Evolutionary conservation across 2,329 filamentous ascomycete genomes (phyloP).

Genomic region (Alternaria novae-zelandiae): DNA sequence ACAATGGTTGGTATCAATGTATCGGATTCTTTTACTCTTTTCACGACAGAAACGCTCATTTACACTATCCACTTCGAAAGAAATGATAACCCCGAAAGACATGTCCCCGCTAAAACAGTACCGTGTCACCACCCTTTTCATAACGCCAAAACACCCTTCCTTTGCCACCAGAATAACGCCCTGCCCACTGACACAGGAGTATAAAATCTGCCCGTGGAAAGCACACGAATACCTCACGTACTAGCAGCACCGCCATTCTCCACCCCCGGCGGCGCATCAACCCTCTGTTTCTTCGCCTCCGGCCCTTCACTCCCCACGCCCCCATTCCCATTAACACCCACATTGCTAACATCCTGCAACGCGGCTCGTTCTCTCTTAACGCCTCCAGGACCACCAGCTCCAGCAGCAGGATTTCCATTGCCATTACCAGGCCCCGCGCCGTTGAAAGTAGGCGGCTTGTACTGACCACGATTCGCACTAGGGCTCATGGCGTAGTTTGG

Average conservation of each 20-base stretch:
- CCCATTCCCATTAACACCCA: conserved; percentile 33
- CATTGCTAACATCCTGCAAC: conserved; percentile 56
- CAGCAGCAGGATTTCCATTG: not conserved
- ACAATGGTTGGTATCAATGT: not conserved
- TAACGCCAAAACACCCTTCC: not conserved
- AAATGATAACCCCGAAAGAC: not conserved
- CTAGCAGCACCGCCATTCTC: conserved; percentile 26
- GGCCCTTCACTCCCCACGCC: conserved; percentile 32
- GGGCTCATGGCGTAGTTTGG: conserved; percentile 48
- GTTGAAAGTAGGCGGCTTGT: conserved; percentile 52
- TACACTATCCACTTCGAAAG: not conserved
- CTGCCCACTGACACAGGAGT: not conserved
- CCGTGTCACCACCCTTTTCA: not conserved
- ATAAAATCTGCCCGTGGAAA: no score
- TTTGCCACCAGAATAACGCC: not conserved
- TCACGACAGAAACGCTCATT: not conserved
- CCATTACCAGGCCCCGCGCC: conserved; percentile 3
- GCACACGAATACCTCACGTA: not conserved
- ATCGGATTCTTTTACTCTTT: not conserved
- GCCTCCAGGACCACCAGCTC: conserved; percentile 2
- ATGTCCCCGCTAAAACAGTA: not conserved
- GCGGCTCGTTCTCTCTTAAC: conserved; percentile 43
- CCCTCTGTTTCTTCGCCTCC: conserved; percentile 51
- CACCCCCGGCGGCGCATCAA: conserved; percentile 33
- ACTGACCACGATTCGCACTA: conserved; percentile 52